Base-by-base conservation (phyloP, 495 filamentous ascomycete species). In the Aspergillus sclerotioniger region DNA sequence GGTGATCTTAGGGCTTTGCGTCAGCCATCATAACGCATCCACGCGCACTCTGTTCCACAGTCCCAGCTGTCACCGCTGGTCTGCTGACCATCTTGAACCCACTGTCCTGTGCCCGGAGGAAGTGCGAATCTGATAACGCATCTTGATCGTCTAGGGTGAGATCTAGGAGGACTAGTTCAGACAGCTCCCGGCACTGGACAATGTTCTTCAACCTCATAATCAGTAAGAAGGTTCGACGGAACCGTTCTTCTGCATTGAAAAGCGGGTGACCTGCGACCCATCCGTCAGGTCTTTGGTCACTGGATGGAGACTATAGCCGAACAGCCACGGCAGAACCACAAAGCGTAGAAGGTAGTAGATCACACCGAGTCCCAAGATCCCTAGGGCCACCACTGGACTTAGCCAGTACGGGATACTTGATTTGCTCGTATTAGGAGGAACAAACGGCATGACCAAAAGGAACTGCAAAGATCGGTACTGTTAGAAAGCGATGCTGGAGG, bases 331-430 rank as follows among this genome's bases (percentile, higher is more conserved):
- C 25, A 68, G 50, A 8, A 69, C 3, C 3, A 71, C 59, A 46
- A 65, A 69, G 51, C 72, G 72, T 19, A 66, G 55, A 20, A 66
- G 48, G 58, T 73, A 46, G n/a, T 46, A 46, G 8, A 19, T 25
- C 43, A 46, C 43, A 6, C 43, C 43, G 3, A 46, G 43, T 25
- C 43, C 43, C n/a, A 46, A 25, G 43, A 46, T 46, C 8, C 8
- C 43, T 16, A 46, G 43, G 9, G 43, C 43, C 6, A 46, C 43
- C 2, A 46, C 43, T 2, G 43, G 43, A 25, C 6, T 20, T 6
- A 46, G 43, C 43, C 43, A 46, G 43, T 46, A 46, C 8, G 43
- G 43, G 3, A 46, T 8, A 20, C 43, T 46, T 6, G 43, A 46
- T 8, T 3, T 6, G n/a, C 43, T 46, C 8, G 8, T 19, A 8